Evolutionary conservation across 2,329 filamentous ascomycete genomes (phyloP), one percentile per base, ranked within the genome.

Genomic region (Didymella exigua): DNA sequence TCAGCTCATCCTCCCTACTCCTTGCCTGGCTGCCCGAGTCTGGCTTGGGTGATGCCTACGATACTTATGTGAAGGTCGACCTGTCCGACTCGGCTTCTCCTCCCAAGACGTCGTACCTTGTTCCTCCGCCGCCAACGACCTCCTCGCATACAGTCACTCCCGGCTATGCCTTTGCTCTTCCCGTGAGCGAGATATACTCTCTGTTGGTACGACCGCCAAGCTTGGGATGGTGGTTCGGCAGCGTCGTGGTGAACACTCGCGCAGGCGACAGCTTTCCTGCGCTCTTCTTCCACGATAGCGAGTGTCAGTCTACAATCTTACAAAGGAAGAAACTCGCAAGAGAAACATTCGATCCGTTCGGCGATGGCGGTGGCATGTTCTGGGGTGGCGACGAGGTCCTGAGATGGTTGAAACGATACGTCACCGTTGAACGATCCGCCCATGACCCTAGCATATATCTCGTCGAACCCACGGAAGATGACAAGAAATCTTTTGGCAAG

Each of bases 151-250:
- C 83, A 56, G 84, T 84, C 38, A 84, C 89, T 0, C 79, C 86
- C 43, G 93, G 93, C 4, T 97, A 96, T 72, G 87, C 95, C 1
- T 99, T 99, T 71, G 92, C 93, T 1, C 84, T 99, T 5, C 95
- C 95, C 1, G 84, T 98, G 26, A 91, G 86, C 62, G 90, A 93
- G 60, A 88, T 99, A 57, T 99, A 96, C 76, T 96, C 91, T 24
- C 82, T 99, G 5, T 82, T 96, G 7, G 88, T 99, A 33, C 86
- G 95, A 2, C 93, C 93, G 3, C 96, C 95, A 5, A 97, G 91
- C 72, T 78, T 96, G 7, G 96, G 95, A 14, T 99, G 95, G 96
- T 99, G 95, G 95, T 97, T 96, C 73, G 95, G 95, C 29, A 96
- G 92, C 60, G 78, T 99, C 24, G 89, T 99, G 53, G 91, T 99